Percentiles rank a stretch among this genome's conserved stretches.
These are phyloP conservation scores for Cladosporium colombiae DNA, from an alignment of 2,329 filamentous ascomycete genomes.

Conservation along the genomic window DNA sequence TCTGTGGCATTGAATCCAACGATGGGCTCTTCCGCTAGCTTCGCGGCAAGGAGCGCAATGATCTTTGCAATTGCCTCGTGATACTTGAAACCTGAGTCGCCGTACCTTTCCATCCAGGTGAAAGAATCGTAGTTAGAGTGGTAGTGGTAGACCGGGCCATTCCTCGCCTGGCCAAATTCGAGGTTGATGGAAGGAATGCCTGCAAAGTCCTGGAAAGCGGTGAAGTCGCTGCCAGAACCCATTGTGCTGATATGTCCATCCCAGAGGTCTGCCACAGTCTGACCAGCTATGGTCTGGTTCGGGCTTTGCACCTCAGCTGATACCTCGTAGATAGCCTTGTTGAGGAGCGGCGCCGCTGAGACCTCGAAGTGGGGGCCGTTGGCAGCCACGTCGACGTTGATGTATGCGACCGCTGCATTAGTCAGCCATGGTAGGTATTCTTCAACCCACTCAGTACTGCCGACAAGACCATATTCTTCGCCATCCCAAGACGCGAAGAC, in stretches of 20 bases:
- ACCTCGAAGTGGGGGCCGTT: slow-evolving; percentile 64
- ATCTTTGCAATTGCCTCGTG: slow-evolving; percentile 54
- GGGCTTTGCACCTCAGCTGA: slow-evolving; percentile 62
- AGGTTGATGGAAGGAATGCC: slow-evolving; percentile 52
- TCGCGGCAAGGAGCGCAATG: slow-evolving; percentile 48
- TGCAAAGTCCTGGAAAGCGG: slow-evolving; percentile 55
- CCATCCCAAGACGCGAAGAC: slow-evolving; percentile 75
- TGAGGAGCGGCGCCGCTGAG: slow-evolving; percentile 72
- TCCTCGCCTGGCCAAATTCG: slow-evolving; percentile 40
- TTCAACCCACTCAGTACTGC: slow-evolving; percentile 91
- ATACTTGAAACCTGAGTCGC: slow-evolving; percentile 64
- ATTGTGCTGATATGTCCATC: slow-evolving; percentile 57
- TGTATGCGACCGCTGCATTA: slow-evolving; percentile 72
- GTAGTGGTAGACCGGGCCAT: slow-evolving; percentile 67
- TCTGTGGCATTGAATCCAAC: slow-evolving; percentile 50
- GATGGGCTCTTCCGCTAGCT: slow-evolving; percentile 50
- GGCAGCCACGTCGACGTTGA: slow-evolving; percentile 81
- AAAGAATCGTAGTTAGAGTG: slow-evolving; percentile 85
- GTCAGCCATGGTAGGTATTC: slow-evolving; percentile 82
- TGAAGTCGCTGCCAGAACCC: slow-evolving; percentile 55
- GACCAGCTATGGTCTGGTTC: slow-evolving; percentile 70
- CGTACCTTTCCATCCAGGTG: slow-evolving; percentile 78
- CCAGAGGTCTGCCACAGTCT: slow-evolving; percentile 68
- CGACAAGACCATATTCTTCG: slow-evolving; percentile 80
- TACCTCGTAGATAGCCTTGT: slow-evolving; percentile 69